Conservation (phyloP, 306 rosid genomes). For the Quercus glauca region DNA sequence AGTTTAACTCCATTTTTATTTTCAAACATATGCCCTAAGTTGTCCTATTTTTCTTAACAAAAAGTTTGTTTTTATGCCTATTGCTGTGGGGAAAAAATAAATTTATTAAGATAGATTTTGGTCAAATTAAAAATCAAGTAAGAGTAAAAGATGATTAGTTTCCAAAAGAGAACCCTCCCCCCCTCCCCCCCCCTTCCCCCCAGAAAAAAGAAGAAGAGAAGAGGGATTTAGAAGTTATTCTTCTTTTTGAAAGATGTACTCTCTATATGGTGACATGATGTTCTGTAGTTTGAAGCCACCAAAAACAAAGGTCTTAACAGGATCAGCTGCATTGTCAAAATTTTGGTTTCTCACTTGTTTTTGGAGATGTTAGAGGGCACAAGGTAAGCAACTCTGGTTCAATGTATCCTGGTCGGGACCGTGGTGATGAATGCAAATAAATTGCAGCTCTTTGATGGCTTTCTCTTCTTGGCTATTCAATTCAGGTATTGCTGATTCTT, state of each 20-base stretch:
- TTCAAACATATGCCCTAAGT: not conserved
- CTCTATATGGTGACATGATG: not conserved
- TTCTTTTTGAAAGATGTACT: slow-evolving; percentile 4
- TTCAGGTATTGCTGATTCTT: slow-evolving; percentile 5
- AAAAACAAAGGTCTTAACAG: not conserved
- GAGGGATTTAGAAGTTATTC: slow-evolving; percentile 1
- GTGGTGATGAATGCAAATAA: slow-evolving; percentile 77
- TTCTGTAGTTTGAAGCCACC: not conserved
- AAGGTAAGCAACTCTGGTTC: slow-evolving; percentile 62
- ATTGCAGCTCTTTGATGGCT: slow-evolving; percentile 65
- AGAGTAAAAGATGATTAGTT: not conserved
- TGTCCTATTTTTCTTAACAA: no score
- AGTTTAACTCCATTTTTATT: not conserved
- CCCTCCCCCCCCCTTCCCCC: no score
- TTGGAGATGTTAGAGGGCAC: slow-evolving; percentile 66
- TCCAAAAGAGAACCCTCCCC: not conserved
- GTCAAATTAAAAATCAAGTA: not conserved
- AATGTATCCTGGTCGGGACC: slow-evolving; percentile 37
- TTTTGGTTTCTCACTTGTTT: slow-evolving; percentile 17
- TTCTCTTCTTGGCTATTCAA: slow-evolving; percentile 57
- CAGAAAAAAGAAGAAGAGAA: not conserved
- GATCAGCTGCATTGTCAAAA: slow-evolving; percentile 9
- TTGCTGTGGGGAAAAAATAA: no score
- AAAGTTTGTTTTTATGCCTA: no score
- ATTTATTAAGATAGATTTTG: no score